Evolutionary conservation across 2,329 filamentous ascomycete genomes (phyloP).

Genomic region (Raffaelea arxii): DNA sequence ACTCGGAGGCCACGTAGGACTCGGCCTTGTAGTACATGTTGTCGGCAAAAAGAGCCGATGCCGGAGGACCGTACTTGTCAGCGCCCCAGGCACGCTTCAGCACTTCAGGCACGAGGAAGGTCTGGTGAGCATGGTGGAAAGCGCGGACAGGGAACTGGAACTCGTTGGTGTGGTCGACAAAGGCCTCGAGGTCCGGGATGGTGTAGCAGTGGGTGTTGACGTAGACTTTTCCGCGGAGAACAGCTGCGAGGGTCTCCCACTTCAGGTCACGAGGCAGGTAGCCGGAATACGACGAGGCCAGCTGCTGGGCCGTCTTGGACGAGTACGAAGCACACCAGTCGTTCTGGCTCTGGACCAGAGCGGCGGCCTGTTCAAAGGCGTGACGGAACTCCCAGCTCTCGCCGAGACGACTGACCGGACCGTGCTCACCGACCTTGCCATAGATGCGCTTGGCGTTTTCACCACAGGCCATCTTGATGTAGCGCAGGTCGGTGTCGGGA

Average conservation of each 20-base stretch:
- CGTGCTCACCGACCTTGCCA: constrained; percentile 40
- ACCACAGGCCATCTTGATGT: constrained; percentile 70
- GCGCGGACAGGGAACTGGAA: constrained; percentile 58
- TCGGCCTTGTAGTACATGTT: constrained; percentile 65
- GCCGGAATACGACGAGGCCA: constrained; percentile 12
- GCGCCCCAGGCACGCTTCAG: constrained; percentile 45
- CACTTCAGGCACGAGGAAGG: constrained; percentile 56
- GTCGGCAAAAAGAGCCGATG: constrained; percentile 44
- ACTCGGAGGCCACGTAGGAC: constrained; percentile 53
- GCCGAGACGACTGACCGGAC: constrained; percentile 52
- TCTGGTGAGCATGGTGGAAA: constrained; percentile 62
- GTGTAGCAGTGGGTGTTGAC: constrained; percentile 67
- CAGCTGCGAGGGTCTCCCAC: constrained; percentile 54
- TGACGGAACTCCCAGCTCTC: constrained; percentile 62
- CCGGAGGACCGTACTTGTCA: constrained; percentile 12
- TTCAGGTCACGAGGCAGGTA: constrained; percentile 54
- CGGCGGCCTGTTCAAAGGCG: constrained; percentile 53
- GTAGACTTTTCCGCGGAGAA: constrained; percentile 56
- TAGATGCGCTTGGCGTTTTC: constrained; percentile 59
- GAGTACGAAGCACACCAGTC: constrained; percentile 66
- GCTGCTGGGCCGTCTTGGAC: constrained; percentile 29
- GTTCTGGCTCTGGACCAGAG: constrained; percentile 49
- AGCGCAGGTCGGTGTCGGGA: constrained; percentile 52
- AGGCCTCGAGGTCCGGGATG: constrained; percentile 57
- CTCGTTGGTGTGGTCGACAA: constrained; percentile 62